phyloP scores from a whole-genome alignment of 225 moss, liverwort and hornwort species.

The Polytrichum formosum region DNA sequence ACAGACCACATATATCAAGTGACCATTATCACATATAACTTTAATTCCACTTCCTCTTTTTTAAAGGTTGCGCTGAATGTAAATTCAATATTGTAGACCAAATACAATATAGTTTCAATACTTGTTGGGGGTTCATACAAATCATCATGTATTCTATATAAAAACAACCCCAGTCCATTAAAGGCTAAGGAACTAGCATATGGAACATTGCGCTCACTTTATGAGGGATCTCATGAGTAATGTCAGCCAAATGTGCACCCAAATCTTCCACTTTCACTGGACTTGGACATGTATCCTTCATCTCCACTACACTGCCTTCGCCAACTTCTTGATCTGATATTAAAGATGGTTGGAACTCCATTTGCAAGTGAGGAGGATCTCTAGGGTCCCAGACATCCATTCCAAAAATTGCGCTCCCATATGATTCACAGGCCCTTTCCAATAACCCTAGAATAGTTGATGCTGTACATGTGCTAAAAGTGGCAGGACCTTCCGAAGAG shows the following conservation, averaged over 20 bases:
- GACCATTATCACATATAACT: too few species aligned
- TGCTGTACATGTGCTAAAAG: constrained; percentile 8
- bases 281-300: constrained; percentile 14
- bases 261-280: background rate
- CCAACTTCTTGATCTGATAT: constrained; percentile 20
- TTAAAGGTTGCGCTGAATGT: too few species aligned
- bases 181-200: too few species aligned
- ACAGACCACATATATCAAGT: too few species aligned
- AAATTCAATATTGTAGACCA: too few species aligned
- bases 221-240: background rate
- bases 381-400: constrained; percentile 90
- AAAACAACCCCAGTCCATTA: too few species aligned
- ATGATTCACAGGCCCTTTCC: constrained; percentile 32
- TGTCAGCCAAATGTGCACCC: constrained; percentile 6
- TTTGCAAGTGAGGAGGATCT: constrained; percentile 28
- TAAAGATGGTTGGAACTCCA: constrained; percentile 26
- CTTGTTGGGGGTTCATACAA: too few species aligned
- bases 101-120: too few species aligned
- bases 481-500: constrained; percentile 11
- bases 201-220: background rate
- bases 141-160: too few species aligned
- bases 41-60: too few species aligned
- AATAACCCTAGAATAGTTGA: constrained; percentile 20
- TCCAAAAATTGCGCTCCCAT: constrained; percentile 55
- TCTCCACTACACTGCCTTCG: constrained; percentile 13